Conservation (phyloP, 805 yeast genomes). For the Naumovozyma castellii region DNA sequence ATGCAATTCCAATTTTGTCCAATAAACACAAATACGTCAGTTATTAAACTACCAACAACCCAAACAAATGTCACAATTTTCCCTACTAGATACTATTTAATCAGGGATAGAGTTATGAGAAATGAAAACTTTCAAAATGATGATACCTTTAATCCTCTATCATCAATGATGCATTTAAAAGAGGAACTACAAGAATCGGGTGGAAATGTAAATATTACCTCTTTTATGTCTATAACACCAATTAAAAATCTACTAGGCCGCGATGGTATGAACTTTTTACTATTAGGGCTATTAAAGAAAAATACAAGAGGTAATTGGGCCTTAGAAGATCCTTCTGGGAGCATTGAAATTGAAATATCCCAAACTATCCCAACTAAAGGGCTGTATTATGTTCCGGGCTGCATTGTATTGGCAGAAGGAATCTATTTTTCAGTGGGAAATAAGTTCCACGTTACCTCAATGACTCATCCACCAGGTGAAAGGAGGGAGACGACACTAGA, state of each 20-base stretch:
- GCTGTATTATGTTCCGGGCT: slow-evolving; percentile 63
- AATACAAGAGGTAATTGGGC: slow-evolving; percentile 60
- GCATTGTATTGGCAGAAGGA: slow-evolving; percentile 76
- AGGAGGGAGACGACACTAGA: slow-evolving; percentile 55
- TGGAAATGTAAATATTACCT: slow-evolving; percentile 5
- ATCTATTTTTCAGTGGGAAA: slow-evolving; percentile 59
- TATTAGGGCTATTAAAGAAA: slow-evolving; percentile 66
- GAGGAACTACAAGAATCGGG: slow-evolving; percentile 11
- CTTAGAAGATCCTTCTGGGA: slow-evolving; percentile 74
- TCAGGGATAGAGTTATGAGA: slow-evolving; percentile 63
- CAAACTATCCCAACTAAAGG: slow-evolving; percentile 56
- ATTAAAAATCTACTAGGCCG: slow-evolving; percentile 83
- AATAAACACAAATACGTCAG: slow-evolving; percentile 2
- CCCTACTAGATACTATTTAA: slow-evolving; percentile 47
- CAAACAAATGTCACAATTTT: slow-evolving; percentile 35
- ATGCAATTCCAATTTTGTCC: slow-evolving; percentile 46
- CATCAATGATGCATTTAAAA: slow-evolving; percentile 23
- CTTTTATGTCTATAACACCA: slow-evolving; percentile 43
- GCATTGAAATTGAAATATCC: slow-evolving; percentile 54
- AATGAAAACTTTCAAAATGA: slow-evolving; percentile 58
- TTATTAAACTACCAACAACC: slow-evolving; percentile 22
- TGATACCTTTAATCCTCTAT: slow-evolving; percentile 28
- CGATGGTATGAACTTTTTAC: slow-evolving; percentile 61
- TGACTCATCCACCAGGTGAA: slow-evolving; percentile 88
- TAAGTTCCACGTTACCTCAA: slow-evolving; percentile 61